Evolutionary conservation across 768 basidiomycete species (phyloP).

Genomic region (Boletus rubropictus): DNA sequence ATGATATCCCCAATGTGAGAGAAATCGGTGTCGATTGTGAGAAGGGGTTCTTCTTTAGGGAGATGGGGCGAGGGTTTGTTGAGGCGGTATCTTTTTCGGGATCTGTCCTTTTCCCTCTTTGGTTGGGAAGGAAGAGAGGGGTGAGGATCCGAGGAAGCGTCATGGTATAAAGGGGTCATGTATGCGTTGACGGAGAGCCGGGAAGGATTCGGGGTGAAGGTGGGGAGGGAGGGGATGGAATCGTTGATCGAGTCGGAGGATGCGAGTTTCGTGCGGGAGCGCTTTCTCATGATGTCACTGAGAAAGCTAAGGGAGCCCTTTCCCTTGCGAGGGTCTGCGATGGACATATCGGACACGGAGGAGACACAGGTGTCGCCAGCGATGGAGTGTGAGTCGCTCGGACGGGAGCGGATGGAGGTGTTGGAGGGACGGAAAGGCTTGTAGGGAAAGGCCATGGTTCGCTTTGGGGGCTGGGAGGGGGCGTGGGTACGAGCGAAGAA

Average conservation of each 20-base stretch:
- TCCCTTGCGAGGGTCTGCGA: constrained; percentile 38
- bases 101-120: constrained; percentile 29
- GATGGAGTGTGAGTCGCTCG: constrained; percentile 27
- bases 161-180: constrained; percentile 7
- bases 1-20: constrained; percentile 82
- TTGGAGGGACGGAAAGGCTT: constrained; percentile 31
- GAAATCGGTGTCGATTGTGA: constrained; percentile 25
- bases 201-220: constrained; percentile 36
- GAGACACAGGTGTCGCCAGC: constrained; percentile 24
- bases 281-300: constrained; percentile 38
- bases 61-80: constrained; percentile 18
- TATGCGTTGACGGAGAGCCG: constrained; percentile 23
- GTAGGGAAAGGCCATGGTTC: constrained; percentile 23
- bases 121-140: constrained; percentile 3
- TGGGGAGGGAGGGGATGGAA: constrained; percentile 27
- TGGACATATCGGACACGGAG: constrained; percentile 33
- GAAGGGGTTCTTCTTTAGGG: constrained; percentile 26
- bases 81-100: constrained; percentile 17
- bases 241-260: constrained; percentile 29
- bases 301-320: constrained; percentile 43
- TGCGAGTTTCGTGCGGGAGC: constrained; percentile 37
- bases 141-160: not conserved
- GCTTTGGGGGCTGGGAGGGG: constrained; percentile 11
- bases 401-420: constrained; percentile 29
- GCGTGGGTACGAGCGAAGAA: constrained; percentile 7